Conservation (phyloP, 345 rosid genomes). For the Lepidium didymum region DNA sequence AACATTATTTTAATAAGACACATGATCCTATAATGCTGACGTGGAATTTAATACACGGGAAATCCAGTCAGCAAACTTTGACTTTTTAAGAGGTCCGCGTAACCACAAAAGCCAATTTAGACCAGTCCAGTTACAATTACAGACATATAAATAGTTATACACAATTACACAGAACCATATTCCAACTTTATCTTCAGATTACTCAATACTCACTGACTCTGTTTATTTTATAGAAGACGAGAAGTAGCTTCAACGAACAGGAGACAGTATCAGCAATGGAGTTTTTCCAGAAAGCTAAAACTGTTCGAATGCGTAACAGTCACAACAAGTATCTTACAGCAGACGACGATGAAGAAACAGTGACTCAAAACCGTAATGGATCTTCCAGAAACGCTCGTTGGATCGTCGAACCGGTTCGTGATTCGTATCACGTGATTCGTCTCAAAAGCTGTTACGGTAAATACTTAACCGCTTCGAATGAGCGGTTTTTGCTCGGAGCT, state of each 20-base stretch:
- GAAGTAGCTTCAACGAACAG: slow-evolving; percentile 8
- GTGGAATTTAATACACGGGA: slow-evolving; percentile 15
- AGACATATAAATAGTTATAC: neutral
- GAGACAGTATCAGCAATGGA: slow-evolving; percentile 50
- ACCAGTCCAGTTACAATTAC: neutral
- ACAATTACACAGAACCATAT: neutral
- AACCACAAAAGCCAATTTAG: neutral
- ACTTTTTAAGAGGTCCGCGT: slow-evolving; percentile 15
- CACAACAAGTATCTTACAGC: slow-evolving; percentile 74
- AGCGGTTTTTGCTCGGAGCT: slow-evolving; percentile 67
- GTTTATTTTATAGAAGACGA: neutral
- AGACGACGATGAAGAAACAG: slow-evolving; percentile 65
- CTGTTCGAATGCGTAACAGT: slow-evolving; percentile 63
- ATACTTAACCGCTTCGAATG: slow-evolving; percentile 80
- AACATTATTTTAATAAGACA: too few relatives aligned
- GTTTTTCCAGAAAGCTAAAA: slow-evolving; percentile 61
- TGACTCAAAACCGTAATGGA: slow-evolving; percentile 60
- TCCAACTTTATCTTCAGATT: neutral
- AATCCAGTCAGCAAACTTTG: slow-evolving; percentile 9
- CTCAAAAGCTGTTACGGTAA: slow-evolving; percentile 61
- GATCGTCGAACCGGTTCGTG: slow-evolving; percentile 60
- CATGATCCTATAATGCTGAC: neutral
- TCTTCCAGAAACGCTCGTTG: slow-evolving; percentile 52
- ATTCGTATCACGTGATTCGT: slow-evolving; percentile 42
- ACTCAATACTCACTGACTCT: neutral